Base-by-base conservation (phyloP, 176 grass and related monocot species). In the Oryza rufipogon region DNA sequence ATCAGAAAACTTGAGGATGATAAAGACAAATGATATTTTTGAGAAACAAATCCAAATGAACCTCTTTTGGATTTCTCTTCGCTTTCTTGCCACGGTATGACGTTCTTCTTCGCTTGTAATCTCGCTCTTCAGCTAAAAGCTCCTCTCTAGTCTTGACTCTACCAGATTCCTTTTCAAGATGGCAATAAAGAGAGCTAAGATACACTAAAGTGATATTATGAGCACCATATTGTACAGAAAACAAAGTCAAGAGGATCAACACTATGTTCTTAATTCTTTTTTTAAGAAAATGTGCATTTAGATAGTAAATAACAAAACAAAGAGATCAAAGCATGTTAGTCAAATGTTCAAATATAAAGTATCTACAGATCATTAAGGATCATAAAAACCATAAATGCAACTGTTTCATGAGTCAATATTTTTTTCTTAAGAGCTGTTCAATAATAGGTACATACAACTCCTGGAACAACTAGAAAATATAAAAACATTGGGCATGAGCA, bases 11-110 rank as follows among this genome's bases (percentile, higher is more conserved):
- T 76, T n/a, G 34, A 81, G 19, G 52, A 81, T 69, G 69, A 87
- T 34, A 9, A 66, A 64, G 68, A 66, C 11, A 54, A 22, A 65
- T 38, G 30, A 86, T 71, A 80, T 52, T 38, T 68, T 75, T 20
- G 20, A 54, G 5, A 79, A 80, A 78, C 71, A 80, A 78, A 81
- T 79, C 70, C 26, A 22, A 48, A 71, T 49, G 70, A 74, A 95
- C 96, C 96, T 98, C 91, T 66, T 89, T 95, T 84, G 83, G 89
- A 81, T 91, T 90, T 89, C 93, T 64, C 76, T 95, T 98, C 66
- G 81, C 78, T 87, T 98, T 98, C 91, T 98, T 98, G 69, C 96
- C 93, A 19, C 93, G 96, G 75, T 98, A 98, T 38, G 96, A 98
- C 60, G 86, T 89, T 84, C 96, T 89, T 86, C 96, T 92, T 77